Evolutionary conservation across 805 yeast genomes (phyloP).

Genomic region (Metschnikowia lochheadii): DNA sequence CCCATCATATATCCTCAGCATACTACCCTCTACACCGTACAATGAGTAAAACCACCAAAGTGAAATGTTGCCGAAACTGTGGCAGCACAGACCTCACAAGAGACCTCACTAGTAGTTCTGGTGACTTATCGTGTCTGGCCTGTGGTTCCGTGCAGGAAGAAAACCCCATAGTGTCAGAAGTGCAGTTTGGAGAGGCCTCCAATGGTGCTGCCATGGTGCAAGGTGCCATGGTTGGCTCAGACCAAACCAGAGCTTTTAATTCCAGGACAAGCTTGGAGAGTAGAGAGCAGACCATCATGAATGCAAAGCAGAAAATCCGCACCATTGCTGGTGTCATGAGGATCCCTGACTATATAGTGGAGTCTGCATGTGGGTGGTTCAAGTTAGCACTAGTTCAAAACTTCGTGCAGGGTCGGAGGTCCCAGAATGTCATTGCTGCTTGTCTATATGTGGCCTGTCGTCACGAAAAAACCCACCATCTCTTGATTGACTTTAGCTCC

Average conservation of each 20-base stretch:
- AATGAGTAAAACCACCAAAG: slow-evolving; percentile 10
- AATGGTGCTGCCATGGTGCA: slow-evolving; percentile 95
- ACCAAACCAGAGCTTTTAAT: slow-evolving; percentile 69
- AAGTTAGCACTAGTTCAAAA: slow-evolving; percentile 79
- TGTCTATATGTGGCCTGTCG: slow-evolving; percentile 95
- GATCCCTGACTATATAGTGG: slow-evolving; percentile 82
- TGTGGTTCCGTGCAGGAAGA: slow-evolving; percentile 92
- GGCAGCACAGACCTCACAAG: slow-evolving; percentile 15
- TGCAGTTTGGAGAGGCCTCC: slow-evolving; percentile 87
- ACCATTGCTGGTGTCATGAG: slow-evolving; percentile 74
- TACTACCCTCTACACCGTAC: background rate
- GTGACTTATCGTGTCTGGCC: slow-evolving; percentile 70
- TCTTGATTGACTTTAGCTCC: slow-evolving; percentile 93
- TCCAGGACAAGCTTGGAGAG: slow-evolving; percentile 77
- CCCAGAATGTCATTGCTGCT: slow-evolving; percentile 93
- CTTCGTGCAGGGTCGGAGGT: slow-evolving; percentile 95
- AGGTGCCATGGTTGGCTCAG: slow-evolving; percentile 89
- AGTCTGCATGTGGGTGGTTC: slow-evolving; percentile 87
- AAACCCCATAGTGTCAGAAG: slow-evolving; percentile 92
- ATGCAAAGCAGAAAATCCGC: slow-evolving; percentile 74
- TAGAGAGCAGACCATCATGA: slow-evolving; percentile 82
- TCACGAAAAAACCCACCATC: slow-evolving; percentile 84
- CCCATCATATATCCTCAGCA: background rate
- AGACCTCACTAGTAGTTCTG: slow-evolving; percentile 32
- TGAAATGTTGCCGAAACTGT: slow-evolving; percentile 15